Evolutionary conservation across 176 grass and related monocot genomes (phyloP), one percentile per base, ranked within the genome.

Genomic region (Avena insularis): DNA sequence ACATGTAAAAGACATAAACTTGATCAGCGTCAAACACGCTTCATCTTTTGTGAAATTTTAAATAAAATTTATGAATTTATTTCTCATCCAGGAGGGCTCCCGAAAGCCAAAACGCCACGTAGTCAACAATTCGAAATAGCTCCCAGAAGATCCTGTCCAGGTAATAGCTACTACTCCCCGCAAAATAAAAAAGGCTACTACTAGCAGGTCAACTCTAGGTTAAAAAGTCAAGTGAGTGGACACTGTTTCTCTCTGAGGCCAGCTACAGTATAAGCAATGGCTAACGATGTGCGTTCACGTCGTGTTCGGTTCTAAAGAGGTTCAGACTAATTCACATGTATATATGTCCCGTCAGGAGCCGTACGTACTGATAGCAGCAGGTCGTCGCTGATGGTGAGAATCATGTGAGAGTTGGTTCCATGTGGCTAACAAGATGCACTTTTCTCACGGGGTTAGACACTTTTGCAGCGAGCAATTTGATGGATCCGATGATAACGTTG

Each of bases 351-450:
- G 23, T 66, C 79, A 81, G 27, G 21, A 25, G 12, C 45, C 20
- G 20, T 36, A 67, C 25, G 47, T 83, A 76, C 13, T 55, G n/a
- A 15, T 27, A 33, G 82, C 69, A 20, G 69, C 55, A 48, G 79
- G 48, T 55, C 29, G 10, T 57, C 83, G 20, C 63, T 49, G 33
- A 61, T 48, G 87, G 86, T 36, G 79, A 75, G 89, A 25, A 90
- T 66, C 89, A 90, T 67, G 89, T 58, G 89, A 84, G 23, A 84
- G 85, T 90, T 84, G 85, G 89, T 57, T 87, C 57, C 80, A 58
- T 87, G 84, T 90, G 74, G 71, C 63, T 78, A 76, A 46, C 85
- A 90, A 60, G 50, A 82, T 0, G 55, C 12, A 8, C 62, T 89
- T 84, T 55, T 45, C n/a, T 87, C 89, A 90, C 84, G 89, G 56